A percentile compares a stretch with the other conserved stretches of the same genome.
phyloP scores from a whole-genome alignment of 2,329 filamentous ascomycete species.

The Onygena corvina region DNA sequence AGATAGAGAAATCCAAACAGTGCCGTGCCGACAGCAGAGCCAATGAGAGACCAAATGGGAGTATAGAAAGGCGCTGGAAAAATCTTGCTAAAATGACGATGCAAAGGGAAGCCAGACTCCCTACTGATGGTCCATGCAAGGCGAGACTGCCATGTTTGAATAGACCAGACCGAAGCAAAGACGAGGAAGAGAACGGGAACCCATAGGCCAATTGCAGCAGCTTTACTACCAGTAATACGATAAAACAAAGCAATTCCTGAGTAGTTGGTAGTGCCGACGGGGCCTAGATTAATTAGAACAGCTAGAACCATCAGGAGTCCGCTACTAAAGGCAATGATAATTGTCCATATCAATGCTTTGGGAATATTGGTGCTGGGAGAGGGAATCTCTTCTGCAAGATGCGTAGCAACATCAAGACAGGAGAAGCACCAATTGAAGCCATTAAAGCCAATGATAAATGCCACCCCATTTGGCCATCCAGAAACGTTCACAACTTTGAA shows the following conservation, averaged over 20 bases:
- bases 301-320: background rate
- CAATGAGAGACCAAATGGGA: slow-evolving; percentile 3
- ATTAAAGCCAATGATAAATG: slow-evolving; percentile 2
- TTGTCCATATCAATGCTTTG: slow-evolving; percentile 5
- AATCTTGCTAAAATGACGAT: slow-evolving; percentile 6
- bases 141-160: slow-evolving; percentile 6
- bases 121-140: slow-evolving; percentile 3
- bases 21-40: background rate
- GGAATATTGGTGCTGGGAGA: slow-evolving; percentile 6
- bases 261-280: background rate
- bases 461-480: slow-evolving; percentile 1
- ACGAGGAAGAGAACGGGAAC: slow-evolving; percentile 1
- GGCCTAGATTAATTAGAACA: background rate
- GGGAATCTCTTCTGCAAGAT: background rate
- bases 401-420: slow-evolving; percentile 3
- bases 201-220: background rate
- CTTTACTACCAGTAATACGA: slow-evolving; percentile 5
- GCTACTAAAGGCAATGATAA: slow-evolving; percentile 2
- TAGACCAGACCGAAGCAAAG: slow-evolving; percentile 4
- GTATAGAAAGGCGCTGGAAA: slow-evolving; percentile 3
- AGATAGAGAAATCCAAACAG: background rate
- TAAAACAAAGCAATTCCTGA: background rate
- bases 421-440: slow-evolving; percentile 4
- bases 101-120: slow-evolving; percentile 4
- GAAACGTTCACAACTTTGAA: slow-evolving; percentile 1